These are phyloP conservation scores for Sphagnurus paluster DNA, from an alignment of 1,284 basidiomycete species.

Conservation along the genomic window DNA sequence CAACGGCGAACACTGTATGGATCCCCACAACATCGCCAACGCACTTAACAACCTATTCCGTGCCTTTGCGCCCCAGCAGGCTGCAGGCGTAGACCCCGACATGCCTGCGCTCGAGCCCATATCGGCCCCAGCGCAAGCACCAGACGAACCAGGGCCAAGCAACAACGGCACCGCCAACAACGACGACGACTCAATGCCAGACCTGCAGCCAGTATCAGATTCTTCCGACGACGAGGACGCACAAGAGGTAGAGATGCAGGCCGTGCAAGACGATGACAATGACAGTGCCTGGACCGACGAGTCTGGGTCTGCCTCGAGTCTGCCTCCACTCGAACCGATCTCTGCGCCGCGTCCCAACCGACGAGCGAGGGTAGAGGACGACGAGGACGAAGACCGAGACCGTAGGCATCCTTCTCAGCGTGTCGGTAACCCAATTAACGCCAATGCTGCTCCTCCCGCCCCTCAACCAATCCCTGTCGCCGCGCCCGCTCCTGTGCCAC, in stretches of 20 bases:
- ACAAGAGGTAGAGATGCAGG: background rate
- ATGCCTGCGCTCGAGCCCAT: constrained; percentile 1
- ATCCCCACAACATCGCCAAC: constrained; percentile 3
- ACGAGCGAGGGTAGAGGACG: too few species aligned
- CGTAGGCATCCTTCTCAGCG: too few species aligned
- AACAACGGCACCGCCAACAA: background rate
- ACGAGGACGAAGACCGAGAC: too few species aligned
- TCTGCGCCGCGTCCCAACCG: too few species aligned
- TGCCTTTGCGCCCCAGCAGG: background rate
- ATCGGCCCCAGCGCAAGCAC: background rate
- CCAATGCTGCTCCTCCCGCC: constrained; percentile 5
- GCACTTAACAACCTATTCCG: background rate
- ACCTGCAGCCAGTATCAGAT: constrained; percentile 3
- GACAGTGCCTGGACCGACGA: too few species aligned
- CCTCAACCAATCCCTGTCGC: too few species aligned
- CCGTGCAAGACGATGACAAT: too few species aligned
- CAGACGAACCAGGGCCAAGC: background rate
- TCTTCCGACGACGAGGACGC: background rate
- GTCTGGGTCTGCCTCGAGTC: too few species aligned
- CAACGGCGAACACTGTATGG: background rate
- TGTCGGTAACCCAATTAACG: constrained; percentile 14
- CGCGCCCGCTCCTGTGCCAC: too few species aligned
- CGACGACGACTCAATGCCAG: background rate
- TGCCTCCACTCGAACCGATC: too few species aligned
- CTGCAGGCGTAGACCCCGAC: background rate